A percentile compares a stretch with the other conserved stretches of the same genome.
Conservation (phyloP, 2,329 filamentous ascomycete genomes). For the Epicoccum sorghinum region DNA sequence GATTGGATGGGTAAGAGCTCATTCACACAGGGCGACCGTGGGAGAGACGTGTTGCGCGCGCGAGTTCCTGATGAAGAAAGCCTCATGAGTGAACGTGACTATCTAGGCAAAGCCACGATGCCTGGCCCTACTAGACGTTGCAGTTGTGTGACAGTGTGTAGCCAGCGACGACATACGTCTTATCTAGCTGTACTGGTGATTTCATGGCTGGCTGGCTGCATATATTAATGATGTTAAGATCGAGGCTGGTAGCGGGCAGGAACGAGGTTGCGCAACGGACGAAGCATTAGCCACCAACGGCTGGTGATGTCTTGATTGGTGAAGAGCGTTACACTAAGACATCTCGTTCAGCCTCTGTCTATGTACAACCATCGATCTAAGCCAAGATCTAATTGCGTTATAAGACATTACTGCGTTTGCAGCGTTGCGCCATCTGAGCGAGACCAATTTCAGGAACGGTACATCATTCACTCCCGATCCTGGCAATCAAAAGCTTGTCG, state of each 20-base stretch:
- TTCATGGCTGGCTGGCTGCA: constrained; percentile 10
- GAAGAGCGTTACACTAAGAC: not conserved
- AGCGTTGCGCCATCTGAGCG: not conserved
- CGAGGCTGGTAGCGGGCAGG: constrained; percentile 10
- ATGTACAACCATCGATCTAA: constrained; percentile 9
- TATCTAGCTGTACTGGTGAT: constrained; percentile 8
- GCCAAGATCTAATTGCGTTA: constrained; percentile 3
- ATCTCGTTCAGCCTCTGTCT: constrained; percentile 14
- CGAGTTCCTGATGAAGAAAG: constrained; percentile 5
- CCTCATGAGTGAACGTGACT: constrained; percentile 4
- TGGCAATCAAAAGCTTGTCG: not conserved
- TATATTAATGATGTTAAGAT: not conserved
- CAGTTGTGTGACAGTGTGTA: constrained; percentile 11
- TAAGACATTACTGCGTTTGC: constrained; percentile 8
- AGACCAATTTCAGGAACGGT: not conserved
- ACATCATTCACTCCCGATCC: not conserved
- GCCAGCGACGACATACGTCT: constrained; percentile 5
- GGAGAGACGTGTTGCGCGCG: constrained; percentile 9
- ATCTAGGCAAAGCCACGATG: not conserved
- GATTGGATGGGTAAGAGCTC: not conserved
- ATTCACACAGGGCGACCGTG: not conserved
- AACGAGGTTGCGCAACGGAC: constrained; percentile 11
- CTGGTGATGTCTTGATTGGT: not conserved
- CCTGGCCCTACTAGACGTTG: constrained; percentile 2
- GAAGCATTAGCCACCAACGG: constrained; percentile 9